Evolutionary conservation across 495 filamentous ascomycete species (phyloP).

Genomic region (Annulohypoxylon nitens): DNA sequence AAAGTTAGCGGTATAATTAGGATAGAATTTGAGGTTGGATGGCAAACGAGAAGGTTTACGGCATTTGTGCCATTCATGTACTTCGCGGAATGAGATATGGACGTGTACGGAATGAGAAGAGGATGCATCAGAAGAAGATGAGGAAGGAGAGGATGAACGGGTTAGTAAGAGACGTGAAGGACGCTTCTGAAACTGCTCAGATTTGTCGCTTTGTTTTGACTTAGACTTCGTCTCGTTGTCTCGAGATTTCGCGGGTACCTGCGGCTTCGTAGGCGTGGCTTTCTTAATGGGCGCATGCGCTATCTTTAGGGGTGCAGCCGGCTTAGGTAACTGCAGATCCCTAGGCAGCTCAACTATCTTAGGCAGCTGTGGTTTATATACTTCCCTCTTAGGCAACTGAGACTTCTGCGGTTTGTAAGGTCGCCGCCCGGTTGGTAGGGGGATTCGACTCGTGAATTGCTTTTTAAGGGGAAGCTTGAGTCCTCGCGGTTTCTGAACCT

Average conservation of each 20-base stretch:
- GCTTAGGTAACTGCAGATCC: conserved; percentile 21
- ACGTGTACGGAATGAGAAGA: background rate
- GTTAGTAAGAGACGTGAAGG: background rate
- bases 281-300: background rate
- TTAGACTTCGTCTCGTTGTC: background rate
- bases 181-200: conserved; percentile 28
- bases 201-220: background rate
- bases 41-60: background rate
- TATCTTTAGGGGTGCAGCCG: conserved; percentile 10
- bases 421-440: conserved; percentile 24
- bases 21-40: conserved; percentile 10
- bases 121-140: conserved; percentile 2
- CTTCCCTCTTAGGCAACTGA: background rate
- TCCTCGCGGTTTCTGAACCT: conserved; percentile 4
- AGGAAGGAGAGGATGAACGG: background rate
- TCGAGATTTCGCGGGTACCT: conserved; percentile 10
- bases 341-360: conserved; percentile 13
- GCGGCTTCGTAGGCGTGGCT: conserved; percentile 2
- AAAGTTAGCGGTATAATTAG: conserved; percentile 40
- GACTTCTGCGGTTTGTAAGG: conserved; percentile 16
- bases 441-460: conserved; percentile 12
- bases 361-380: background rate
- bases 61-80: background rate
- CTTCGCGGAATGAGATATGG: background rate
- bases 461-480: conserved; percentile 14